Conservation (phyloP, 352 stramenopile genomes). For the Phytophthora hybrid region DNA sequence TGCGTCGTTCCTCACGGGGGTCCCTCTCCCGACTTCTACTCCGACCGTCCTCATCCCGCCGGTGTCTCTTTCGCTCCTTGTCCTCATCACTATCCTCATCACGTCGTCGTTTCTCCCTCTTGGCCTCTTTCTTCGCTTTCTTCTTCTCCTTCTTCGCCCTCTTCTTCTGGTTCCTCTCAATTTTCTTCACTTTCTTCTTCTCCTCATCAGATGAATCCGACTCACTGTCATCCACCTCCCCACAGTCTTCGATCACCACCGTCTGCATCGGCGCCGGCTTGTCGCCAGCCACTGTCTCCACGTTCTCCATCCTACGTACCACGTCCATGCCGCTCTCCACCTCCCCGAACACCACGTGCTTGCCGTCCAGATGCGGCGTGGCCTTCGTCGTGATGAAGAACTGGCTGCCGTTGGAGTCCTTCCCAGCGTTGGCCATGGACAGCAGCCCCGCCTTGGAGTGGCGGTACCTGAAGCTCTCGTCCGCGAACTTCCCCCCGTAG, state of each 20-base stretch:
- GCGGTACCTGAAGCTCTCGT: slow-evolving; percentile 96
- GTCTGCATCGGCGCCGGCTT: slow-evolving; percentile 80
- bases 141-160: not conserved
- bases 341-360: slow-evolving; percentile 99
- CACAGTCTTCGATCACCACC: slow-evolving; percentile 96
- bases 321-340: slow-evolving; percentile 85
- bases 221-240: slow-evolving; percentile 54
- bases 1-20: not conserved
- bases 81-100: not conserved
- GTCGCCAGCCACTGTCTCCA: slow-evolving; percentile 82
- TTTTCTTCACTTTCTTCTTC: not conserved
- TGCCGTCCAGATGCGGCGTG: slow-evolving; percentile 97
- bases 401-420: slow-evolving; percentile 82
- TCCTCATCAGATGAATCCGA: slow-evolving; percentile 5
- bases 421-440: slow-evolving; percentile 95
- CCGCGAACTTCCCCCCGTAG: slow-evolving; percentile 83
- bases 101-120: slow-evolving; percentile 1
- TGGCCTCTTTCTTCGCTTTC: slow-evolving; percentile 7
- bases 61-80: not conserved
- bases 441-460: slow-evolving; percentile 94
- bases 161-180: not conserved
- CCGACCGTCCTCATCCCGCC: not conserved
- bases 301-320: slow-evolving; percentile 85
- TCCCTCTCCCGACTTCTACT: slow-evolving; percentile 7
- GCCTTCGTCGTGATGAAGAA: slow-evolving; percentile 88